Base-by-base conservation (phyloP, 768 basidiomycete species). In the Cystoderma amianthinum region DNA sequence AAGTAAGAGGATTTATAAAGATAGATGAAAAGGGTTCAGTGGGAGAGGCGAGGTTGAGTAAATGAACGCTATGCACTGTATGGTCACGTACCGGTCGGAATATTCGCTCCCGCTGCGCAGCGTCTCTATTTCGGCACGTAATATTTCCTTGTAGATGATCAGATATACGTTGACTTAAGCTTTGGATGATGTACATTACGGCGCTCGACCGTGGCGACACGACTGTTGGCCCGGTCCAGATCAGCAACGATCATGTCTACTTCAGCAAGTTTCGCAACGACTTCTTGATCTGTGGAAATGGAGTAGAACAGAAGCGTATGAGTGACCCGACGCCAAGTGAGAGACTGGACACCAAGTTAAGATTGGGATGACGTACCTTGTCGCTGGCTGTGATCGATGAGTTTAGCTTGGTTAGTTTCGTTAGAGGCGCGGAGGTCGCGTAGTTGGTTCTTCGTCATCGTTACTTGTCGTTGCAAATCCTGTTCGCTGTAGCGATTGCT, bases 251-350 rank as follows among this genome's bases (percentile, higher is more conserved):
- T 80, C 81, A 97, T 87, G 55, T 99, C 96, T 43, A 95, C 74
- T 57, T 99, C 95, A 0, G 88, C 85, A 16, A 97, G 74, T 48
- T 92, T 87, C 2, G 91, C 78, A 3, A 92, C 73, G 7, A 89
- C 85, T 57, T 97, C 95, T 55, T 96, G 90, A 59, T 98, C 92
- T 92, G n/a, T n/a, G n/a, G n/a, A n/a, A n/a, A n/a, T n/a, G n/a
- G n/a, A n/a, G n/a, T n/a, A n/a, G n/a, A n/a, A n/a, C n/a, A n/a
- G n/a, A n/a, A n/a, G n/a, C n/a, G n/a, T n/a, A n/a, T n/a, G n/a
- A n/a, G n/a, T n/a, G n/a, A n/a, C n/a, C n/a, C n/a, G n/a, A n/a
- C n/a, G n/a, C n/a, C n/a, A n/a, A n/a, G n/a, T n/a, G n/a, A n/a
- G n/a, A n/a, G n/a, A n/a, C n/a, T 11, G 5, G 6, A 21, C 4